A percentile compares a stretch with the other conserved stretches of the same genome.
phyloP scores from a whole-genome alignment of 2,329 filamentous ascomycete genomes.

The Fusarium oxysporum region DNA sequence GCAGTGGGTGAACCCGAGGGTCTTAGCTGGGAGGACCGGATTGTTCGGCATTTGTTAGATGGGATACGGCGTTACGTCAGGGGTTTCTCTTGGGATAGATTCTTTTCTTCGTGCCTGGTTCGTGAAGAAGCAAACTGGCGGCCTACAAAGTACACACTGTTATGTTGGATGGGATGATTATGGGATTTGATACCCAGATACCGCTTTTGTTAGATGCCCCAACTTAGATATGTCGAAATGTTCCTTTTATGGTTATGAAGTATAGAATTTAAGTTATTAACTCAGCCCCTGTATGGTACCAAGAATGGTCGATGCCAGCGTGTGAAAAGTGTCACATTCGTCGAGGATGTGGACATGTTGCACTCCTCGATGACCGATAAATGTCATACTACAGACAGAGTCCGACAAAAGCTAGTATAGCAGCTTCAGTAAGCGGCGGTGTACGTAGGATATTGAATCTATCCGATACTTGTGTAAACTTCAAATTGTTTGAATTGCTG shows the following conservation, averaged over 20 bases:
- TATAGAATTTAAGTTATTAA: background rate
- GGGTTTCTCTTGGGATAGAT: constrained; percentile 1
- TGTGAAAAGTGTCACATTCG: background rate
- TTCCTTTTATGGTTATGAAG: background rate
- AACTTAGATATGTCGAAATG: constrained; percentile 15
- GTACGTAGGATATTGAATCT: background rate
- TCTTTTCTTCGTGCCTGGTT: constrained; percentile 1
- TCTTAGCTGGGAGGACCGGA: constrained; percentile 5
- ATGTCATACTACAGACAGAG: background rate
- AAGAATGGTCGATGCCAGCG: too few species aligned
- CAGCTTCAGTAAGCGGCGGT: background rate
- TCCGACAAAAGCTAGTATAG: background rate
- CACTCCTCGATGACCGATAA: background rate
- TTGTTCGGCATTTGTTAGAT: constrained; percentile 36
- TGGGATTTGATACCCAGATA: constrained; percentile 40
- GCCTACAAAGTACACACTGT: background rate
- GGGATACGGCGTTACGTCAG: constrained; percentile 30
- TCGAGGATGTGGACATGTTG: background rate
- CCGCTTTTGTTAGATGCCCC: constrained; percentile 13
- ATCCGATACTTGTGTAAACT: background rate
- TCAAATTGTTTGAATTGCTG: background rate
- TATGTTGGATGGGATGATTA: constrained; percentile 19
- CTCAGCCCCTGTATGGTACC: background rate
- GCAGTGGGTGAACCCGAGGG: constrained; percentile 10
- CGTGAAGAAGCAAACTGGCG: background rate